A percentile compares a stretch with the other conserved stretches of the same genome.
Conservation (phyloP, 306 rosid species). For the Mucuna pruriens region DNA sequence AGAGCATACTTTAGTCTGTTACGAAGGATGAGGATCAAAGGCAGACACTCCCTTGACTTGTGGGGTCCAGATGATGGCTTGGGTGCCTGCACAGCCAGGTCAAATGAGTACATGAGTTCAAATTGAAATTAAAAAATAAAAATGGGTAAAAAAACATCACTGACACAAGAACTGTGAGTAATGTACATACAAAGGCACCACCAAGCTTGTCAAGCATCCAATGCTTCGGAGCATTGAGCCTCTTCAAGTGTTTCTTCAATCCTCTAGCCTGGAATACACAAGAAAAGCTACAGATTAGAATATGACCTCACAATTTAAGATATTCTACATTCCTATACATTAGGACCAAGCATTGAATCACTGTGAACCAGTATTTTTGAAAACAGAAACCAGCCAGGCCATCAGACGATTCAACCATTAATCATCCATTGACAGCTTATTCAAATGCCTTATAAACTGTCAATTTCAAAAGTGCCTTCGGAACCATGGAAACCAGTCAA, state of each 20-base stretch:
- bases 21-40: slow-evolving; percentile 61
- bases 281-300: not conserved
- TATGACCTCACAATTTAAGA: not conserved
- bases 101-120: not conserved
- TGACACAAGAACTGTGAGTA: not conserved
- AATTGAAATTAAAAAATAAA: not conserved
- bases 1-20: slow-evolving; percentile 69
- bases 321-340: not conserved
- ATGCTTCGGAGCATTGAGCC: slow-evolving; percentile 80
- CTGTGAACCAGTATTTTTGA: not conserved
- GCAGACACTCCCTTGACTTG: slow-evolving; percentile 64
- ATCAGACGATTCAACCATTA: not conserved
- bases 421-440: not conserved
- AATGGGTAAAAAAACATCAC: not conserved
- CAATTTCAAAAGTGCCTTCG: not conserved
- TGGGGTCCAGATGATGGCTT: slow-evolving; percentile 80
- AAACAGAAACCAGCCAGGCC: not conserved
- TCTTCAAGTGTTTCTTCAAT: slow-evolving; percentile 73
- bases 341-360: not conserved
- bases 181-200: slow-evolving; percentile 48
- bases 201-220: slow-evolving; percentile 89
- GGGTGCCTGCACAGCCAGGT: slow-evolving; percentile 53
- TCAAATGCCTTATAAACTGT: not conserved
- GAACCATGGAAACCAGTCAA: not conserved
- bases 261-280: slow-evolving; percentile 67